Base-by-base conservation (phyloP, 768 basidiomycete genomes). In the Xanthoconium purpureum region DNA sequence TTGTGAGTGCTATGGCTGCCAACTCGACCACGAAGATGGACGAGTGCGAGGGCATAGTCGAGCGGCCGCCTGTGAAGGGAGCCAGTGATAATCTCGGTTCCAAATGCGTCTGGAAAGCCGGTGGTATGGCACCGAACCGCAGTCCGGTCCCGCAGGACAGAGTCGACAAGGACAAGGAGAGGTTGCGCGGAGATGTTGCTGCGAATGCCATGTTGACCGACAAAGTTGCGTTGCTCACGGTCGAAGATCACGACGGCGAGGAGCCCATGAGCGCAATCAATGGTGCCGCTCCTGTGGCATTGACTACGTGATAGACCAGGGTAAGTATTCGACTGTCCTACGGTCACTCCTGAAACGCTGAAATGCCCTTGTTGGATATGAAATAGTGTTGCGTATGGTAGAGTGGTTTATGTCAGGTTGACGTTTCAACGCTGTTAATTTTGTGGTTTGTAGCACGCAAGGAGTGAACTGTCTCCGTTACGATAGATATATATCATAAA, bases 11-110 rank as follows among this genome's bases (percentile, higher is more conserved):
- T 13, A 29, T 42, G 15, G 30, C 20, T 45, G 10, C 44, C 54
- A 56, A 47, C 44, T 48, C 37, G 56, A 61, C 53, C 50, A 15
- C 47, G 24, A 74, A 74, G 51, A 56, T 73, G 32, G 83, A 80
- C 32, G 83, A 84, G 5, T 61, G 60, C 20, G 83, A 84, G 43
- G 68, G 67, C 18, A 69, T 65, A 13, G 80, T 73, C 55, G 81
- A 84, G 59, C 73, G 82, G 40, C 76, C 78, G 2, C 75, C 74
- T 5, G 76, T 75, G 15, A 84, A 78, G 70, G 78, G 78, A 28
- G 58, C 59, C 43, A 62, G 65, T 28, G 79, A 78, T 58, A 65
- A 73, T 39, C 70, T 70, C 52, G 75, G 76, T 35, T 69, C 73
- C 18, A 77, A 73, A 54, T 64, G 67, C 12, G 36, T 29, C 1